Percentiles rank a stretch among this genome's conserved stretches.
Evolutionary conservation across 1,284 basidiomycete genomes (phyloP).

Genomic region (Laetiporus sulphureus): DNA sequence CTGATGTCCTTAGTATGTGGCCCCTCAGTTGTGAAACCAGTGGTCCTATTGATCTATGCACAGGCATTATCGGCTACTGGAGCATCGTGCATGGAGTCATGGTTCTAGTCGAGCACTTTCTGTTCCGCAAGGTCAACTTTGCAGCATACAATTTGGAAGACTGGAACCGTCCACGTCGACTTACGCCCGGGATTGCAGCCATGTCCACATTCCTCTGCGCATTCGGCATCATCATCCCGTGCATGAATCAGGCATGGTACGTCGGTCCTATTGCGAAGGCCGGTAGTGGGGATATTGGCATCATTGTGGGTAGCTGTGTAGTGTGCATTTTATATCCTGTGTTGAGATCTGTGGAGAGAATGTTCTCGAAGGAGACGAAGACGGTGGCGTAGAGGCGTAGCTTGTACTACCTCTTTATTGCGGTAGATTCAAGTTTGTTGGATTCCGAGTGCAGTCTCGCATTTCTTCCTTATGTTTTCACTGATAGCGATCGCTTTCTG

Average conservation of each 20-base stretch:
- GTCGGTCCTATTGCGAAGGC: slow-evolving; percentile 37
- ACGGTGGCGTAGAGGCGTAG: no score
- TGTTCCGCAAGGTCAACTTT: slow-evolving; percentile 41
- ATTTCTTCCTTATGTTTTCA: no score
- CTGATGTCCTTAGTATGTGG: slow-evolving; percentile 45
- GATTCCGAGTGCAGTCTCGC: no score
- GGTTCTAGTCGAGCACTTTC: slow-evolving; percentile 48
- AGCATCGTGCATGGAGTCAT: slow-evolving; percentile 45
- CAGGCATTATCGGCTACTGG: slow-evolving; percentile 57
- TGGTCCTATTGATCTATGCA: slow-evolving; percentile 4
- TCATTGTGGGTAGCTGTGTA: slow-evolving; percentile 40
- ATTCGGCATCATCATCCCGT: slow-evolving; percentile 48
- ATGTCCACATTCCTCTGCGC: slow-evolving; percentile 41
- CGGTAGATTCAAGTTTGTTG: no score
- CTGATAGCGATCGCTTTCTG: no score
- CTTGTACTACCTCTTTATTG: no score
- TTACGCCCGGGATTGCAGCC: slow-evolving; percentile 45
- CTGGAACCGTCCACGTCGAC: slow-evolving; percentile 32
- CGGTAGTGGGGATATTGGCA: slow-evolving; percentile 52
- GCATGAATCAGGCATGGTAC: slow-evolving; percentile 59
- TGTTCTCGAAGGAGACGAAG: background rate
- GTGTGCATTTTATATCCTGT: slow-evolving; percentile 33
- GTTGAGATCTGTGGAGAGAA: slow-evolving; percentile 33
- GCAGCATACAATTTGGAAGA: slow-evolving; percentile 28
- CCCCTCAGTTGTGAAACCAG: slow-evolving; percentile 1